Base-by-base conservation (phyloP, 2,329 filamentous ascomycete genomes). In the Plenodomus lindquistii region DNA sequence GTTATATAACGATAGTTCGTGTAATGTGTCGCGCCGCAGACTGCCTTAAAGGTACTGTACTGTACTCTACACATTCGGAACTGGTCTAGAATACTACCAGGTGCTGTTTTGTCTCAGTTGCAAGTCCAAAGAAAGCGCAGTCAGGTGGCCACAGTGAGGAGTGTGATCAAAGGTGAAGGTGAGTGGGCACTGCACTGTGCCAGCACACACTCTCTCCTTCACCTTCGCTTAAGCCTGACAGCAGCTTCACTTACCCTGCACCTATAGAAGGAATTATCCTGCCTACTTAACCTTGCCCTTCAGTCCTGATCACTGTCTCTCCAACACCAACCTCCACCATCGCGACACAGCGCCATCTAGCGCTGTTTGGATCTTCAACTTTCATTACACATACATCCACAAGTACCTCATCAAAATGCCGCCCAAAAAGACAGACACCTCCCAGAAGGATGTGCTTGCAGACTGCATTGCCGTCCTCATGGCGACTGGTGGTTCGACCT, bases 391-490 rank as follows among this genome's bases (percentile, higher is more conserved):
- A 8, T 11, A 31, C 27, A 13, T 4, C 4, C 9, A 31, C 27
- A 31, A 31, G 11, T 31, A 15, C 11, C 9, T 13, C 27, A 31
- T 8, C 27, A n/a, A n/a, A n/a, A 31, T 31, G 27, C 27, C 27
- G 11, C 6, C 11, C 11, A 31, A 31, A 13, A 31, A 31, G 27
- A 15, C 27, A 8, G 27, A 31, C 6, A 31, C 27, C 27, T 35
- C 38, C n/a, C 47, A 54, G 17, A 66, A 61, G 48, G 47, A 55
- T 43, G 48, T 60, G 21, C 22, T 51, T n/a, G 59, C 52, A 3
- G 64, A 69, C 19, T 45, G 40, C 17, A 63, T 70, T 17, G 42
- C 65, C 0, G 57, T 57, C 6, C 39, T 67, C n/a, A 55, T 70
- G 16, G 59, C 57, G 47, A 57, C 61, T 11, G 42, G 55, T 5